These are phyloP conservation scores for Ramaria sp. DNA, from an alignment of 768 basidiomycete genomes.

Conservation along the genomic window DNA sequence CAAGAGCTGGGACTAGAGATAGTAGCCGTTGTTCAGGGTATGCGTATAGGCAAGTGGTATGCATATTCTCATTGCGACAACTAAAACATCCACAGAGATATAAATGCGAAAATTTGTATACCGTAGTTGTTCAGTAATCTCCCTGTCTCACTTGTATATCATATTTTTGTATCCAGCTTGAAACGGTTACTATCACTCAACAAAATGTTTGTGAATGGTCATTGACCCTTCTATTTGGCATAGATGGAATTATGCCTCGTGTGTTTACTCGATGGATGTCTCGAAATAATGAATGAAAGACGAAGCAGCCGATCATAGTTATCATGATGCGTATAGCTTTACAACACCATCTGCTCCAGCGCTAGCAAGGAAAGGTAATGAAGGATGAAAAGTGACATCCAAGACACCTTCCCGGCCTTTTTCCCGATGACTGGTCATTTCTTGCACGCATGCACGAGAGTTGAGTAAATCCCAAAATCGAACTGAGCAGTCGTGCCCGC, in stretches of 20 bases:
- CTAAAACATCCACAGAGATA: not conserved
- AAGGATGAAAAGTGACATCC: slow-evolving; percentile 75
- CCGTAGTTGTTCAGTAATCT: not conserved
- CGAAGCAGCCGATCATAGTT: slow-evolving; percentile 18
- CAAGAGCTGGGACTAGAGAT: slow-evolving; percentile 63
- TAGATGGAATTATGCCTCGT: no score
- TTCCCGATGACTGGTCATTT: slow-evolving; percentile 79
- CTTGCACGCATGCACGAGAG: slow-evolving; percentile 74
- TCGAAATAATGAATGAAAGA: not conserved
- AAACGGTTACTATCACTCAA: not conserved
- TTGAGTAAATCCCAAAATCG: slow-evolving; percentile 92
- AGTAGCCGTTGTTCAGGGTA: slow-evolving; percentile 66
- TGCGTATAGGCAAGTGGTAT: slow-evolving; percentile 59
- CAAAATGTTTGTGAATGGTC: not conserved
- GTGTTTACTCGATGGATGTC: not conserved
- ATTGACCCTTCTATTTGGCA: not conserved
- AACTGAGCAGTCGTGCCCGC: slow-evolving; percentile 87
- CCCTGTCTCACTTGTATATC: not conserved
- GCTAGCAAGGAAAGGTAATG: slow-evolving; percentile 80
- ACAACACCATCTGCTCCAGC: slow-evolving; percentile 95
- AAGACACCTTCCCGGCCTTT: slow-evolving; percentile 88
- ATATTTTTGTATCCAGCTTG: not conserved
- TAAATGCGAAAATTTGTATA: not conserved
- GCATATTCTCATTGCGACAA: not conserved
- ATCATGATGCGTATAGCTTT: slow-evolving; percentile 83